Base-by-base conservation (phyloP, 441 rosid genomes). In the Capsella rubella region DNA sequence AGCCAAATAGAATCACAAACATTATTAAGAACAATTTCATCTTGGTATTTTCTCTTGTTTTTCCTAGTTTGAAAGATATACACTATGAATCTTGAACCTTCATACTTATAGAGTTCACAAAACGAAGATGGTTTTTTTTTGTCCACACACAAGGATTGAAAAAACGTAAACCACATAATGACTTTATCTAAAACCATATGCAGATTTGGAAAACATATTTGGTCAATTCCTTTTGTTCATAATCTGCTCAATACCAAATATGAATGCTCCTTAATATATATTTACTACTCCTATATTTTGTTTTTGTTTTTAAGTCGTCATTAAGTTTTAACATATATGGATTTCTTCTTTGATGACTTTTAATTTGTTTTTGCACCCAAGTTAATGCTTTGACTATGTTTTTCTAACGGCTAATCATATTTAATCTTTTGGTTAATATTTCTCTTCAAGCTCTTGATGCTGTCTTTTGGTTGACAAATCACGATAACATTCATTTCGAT, bases 21-120 rank as follows among this genome's bases (percentile, higher is more conserved):
- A 64, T 14, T 40, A 64, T 14, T 40, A 75, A 46, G 63, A 77
- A 13, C 27, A 67, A 56, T 64, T 56, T 39, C 80, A 77, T 77
- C 4, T 31, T 4, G 31, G 37, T 10, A 13, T 28, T 67, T 64
- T 29, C 28, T 46, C 0, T 63, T 53, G 3, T 57, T 49, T 32
- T 45, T 34, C 43, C 51, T 45, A 3, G 37, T 15, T 28, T 64
- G 27, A 46, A 65, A 14, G 52, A 34, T 64, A 25, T 45, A 47
- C 13, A 49, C 25, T 55, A 55, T 56, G n/a, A 49, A 35, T 39
- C 43, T 32, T 32, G 47, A 46, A 69, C 15, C 15, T 61, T 28
- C 42, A 5, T 59, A 60, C 43, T 61, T 28, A 61, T 40, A 42
- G 11, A 62, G 27, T 15, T 42, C 42, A 31, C 52, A 42, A 52